A percentile compares a stretch with the other conserved stretches of the same genome.
Conservation (phyloP, 2,329 filamentous ascomycete species). For the Aschersonia sp. region DNA sequence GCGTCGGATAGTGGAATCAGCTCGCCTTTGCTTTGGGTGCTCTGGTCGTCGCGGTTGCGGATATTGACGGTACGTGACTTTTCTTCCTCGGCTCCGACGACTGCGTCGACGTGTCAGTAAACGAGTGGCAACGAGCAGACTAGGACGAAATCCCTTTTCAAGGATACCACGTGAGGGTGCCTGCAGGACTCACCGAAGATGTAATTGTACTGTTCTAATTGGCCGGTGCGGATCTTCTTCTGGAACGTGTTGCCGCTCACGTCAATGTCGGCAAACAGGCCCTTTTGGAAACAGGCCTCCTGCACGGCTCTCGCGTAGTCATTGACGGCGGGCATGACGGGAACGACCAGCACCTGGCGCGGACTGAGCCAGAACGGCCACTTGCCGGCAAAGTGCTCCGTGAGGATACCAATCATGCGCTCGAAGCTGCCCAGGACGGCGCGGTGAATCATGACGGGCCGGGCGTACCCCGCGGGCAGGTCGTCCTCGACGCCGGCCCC, state of each 20-base stretch:
- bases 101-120: slow-evolving; percentile 15
- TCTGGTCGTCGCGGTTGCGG: slow-evolving; percentile 48
- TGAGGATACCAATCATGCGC: slow-evolving; percentile 58
- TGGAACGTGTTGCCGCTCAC: slow-evolving; percentile 62
- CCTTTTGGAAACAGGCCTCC: slow-evolving; percentile 48
- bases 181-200: slow-evolving; percentile 48
- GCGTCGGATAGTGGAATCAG: slow-evolving; percentile 42
- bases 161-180: too few relatives aligned
- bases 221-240: slow-evolving; percentile 78
- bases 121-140: not conserved
- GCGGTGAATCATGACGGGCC: slow-evolving; percentile 78
- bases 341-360: slow-evolving; percentile 50
- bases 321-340: slow-evolving; percentile 63
- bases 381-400: slow-evolving; percentile 74
- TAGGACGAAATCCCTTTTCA: not conserved
- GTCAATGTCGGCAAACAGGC: slow-evolving; percentile 50
- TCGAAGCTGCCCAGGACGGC: slow-evolving; percentile 62
- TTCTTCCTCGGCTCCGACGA: slow-evolving; percentile 49
- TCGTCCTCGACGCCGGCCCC: slow-evolving; percentile 30
- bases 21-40: slow-evolving; percentile 45
- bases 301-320: slow-evolving; percentile 67
- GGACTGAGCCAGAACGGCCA: slow-evolving; percentile 85
- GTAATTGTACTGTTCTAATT: slow-evolving; percentile 73
- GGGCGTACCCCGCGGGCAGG: slow-evolving; percentile 55
- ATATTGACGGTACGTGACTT: slow-evolving; percentile 47